Base-by-base conservation (phyloP, 2,329 filamentous ascomycete genomes). In the Penicillium oxalicum region DNA sequence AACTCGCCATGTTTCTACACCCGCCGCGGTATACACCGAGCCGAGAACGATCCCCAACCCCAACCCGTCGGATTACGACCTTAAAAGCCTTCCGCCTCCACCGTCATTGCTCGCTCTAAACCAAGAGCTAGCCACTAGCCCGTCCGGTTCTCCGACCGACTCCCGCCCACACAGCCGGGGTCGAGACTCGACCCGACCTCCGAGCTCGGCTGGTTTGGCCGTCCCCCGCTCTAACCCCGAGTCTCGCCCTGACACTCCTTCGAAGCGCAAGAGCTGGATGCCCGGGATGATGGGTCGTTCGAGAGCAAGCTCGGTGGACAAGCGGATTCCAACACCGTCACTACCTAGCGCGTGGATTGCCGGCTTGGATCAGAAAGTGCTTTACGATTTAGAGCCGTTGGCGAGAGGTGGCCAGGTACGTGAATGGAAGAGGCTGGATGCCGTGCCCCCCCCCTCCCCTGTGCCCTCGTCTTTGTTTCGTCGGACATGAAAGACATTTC, bases 311-410 rank as follows among this genome's bases (percentile, higher is more conserved):
- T 70, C 59, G 50, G 61, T 61, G 51, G 69, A 60, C 55, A 63
- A 56, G 47, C 56, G 62, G 26, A 39, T 55, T 35, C 41, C 48
- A 4, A 54, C 50, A 12, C 59, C 66, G 3, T 70, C 71, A 18
- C 57, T 70, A 40, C 64, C 67, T 9, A 63, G 62, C 47, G 80
- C 81, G 9, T 84, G 81, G 81, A 76, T 83, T 50, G 74, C 80
- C 5, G 80, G 79, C 6, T 70, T 82, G 55, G 71, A 75, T 38
- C 76, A 80, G 51, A 78, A 77, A 57, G 69, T 80, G 26, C 65
- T 75, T 3, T 84, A 83, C 55, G 79, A 81, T 56, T 51, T 80
- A 44, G 66, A 70, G 2, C 70, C 71, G 28, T 56, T 84, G 53
- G 52, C 76, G 25, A 70, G 71, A 46, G 79, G 74, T 35, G 72